Conservation (phyloP, 1,284 basidiomycete genomes). For the Moniliella sp. region DNA sequence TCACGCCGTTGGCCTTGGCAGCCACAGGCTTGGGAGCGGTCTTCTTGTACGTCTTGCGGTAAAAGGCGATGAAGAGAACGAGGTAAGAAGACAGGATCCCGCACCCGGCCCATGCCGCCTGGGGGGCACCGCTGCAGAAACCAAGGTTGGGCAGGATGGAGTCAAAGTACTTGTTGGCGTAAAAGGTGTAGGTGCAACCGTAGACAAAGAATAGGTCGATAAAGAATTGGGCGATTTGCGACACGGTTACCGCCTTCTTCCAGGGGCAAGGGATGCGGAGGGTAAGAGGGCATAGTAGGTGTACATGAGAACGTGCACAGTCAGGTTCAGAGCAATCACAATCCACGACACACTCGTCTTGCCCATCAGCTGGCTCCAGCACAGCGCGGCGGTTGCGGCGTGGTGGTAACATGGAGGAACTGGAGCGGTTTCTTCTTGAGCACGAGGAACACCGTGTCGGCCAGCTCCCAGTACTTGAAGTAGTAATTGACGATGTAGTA, state of each 20-base stretch:
- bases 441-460: constrained; percentile 4
- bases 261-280: constrained; percentile 38
- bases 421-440: constrained; percentile 6
- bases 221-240: constrained; percentile 53
- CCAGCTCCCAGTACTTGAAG: constrained; percentile 2
- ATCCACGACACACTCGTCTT: constrained; percentile 4
- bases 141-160: constrained; percentile 46
- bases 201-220: constrained; percentile 12
- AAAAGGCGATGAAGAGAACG: constrained; percentile 29
- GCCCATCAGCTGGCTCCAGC: constrained; percentile 5
- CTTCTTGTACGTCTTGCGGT: too few relatives aligned
- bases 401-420: constrained; percentile 8
- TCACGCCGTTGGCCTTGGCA: too few relatives aligned
- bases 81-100: constrained; percentile 60
- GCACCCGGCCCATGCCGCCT: constrained; percentile 72
- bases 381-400: constrained; percentile 5
- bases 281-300: constrained; percentile 26
- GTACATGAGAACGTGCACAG: constrained; percentile 94
- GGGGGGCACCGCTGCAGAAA: constrained; percentile 69
- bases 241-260: constrained; percentile 83
- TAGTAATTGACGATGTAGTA: too few relatives aligned
- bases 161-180: constrained; percentile 10
- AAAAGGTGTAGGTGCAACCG: too few relatives aligned
- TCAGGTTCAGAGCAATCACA: constrained; percentile 50
- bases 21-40: too few relatives aligned